A percentile compares a stretch with the other conserved stretches of the same genome.
Conservation (phyloP, 192 early-diverging fungal species). For the Neocallimastix lanati region DNA sequence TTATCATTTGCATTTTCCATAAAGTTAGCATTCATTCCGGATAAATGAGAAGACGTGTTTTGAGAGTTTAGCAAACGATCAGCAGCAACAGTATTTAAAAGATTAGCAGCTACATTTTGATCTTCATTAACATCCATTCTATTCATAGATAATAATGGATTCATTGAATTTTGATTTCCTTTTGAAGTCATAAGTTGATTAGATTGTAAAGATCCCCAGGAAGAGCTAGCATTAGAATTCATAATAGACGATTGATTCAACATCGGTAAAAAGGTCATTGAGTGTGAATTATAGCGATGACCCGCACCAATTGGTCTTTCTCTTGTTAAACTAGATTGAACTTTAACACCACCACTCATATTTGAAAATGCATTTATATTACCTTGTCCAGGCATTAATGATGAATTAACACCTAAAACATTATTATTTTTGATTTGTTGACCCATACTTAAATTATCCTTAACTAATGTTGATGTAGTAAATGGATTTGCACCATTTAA, state of each 20-base stretch:
- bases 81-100: neutral
- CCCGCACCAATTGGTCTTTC: neutral
- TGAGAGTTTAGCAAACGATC: neutral
- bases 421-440: neutral
- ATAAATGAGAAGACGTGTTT: neutral
- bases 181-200: neutral
- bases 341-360: neutral
- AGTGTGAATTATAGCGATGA: neutral
- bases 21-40: neutral
- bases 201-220: no score
- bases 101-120: neutral
- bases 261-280: neutral
- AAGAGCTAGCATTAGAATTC: neutral
- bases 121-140: neutral
- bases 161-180: neutral
- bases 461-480: neutral
- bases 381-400: neutral
- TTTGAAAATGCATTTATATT: neutral
- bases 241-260: neutral
- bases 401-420: neutral
- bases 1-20: neutral
- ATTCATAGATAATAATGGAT: neutral
- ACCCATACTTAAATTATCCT: neutral
- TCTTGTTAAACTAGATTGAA: neutral
- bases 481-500: neutral